These are phyloP conservation scores for Chrysanthemum seticuspe DNA, from an alignment of 129 eudicot species.

Conservation along the genomic window DNA sequence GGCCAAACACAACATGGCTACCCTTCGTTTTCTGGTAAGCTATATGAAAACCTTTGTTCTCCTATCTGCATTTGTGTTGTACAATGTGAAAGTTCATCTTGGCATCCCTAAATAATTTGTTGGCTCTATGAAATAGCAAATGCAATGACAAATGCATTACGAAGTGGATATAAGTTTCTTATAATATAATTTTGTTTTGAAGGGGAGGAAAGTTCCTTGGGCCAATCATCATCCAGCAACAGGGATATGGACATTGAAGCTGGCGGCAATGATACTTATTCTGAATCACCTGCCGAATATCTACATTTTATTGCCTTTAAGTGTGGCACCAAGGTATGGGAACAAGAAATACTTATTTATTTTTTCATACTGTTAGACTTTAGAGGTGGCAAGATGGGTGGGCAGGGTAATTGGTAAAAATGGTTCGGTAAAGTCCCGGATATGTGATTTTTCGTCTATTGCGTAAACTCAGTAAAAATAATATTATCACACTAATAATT, in stretches of 20 bases:
- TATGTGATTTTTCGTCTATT: too few relatives aligned
- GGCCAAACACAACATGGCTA: constrained; percentile 48
- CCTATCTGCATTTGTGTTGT: too few relatives aligned
- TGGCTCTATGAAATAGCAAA: neutral
- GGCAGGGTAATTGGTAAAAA: too few relatives aligned
- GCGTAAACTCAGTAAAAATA: too few relatives aligned
- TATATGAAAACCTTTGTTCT: neutral
- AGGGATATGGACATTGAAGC: constrained; percentile 67
- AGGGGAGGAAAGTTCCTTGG: constrained; percentile 67
- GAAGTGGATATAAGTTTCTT: neutral
- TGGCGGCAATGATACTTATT: constrained; percentile 46
- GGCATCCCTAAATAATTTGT: neutral
- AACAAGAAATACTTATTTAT: constrained; percentile 16
- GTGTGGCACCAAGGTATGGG: constrained; percentile 84
- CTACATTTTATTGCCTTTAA: constrained; percentile 75
- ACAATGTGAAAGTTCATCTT: neutral
- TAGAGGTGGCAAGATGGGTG: neutral
- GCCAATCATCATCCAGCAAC: constrained; percentile 57
- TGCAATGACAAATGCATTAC: neutral
- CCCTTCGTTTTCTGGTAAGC: constrained; percentile 70
- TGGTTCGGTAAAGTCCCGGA: too few relatives aligned
- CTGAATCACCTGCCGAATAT: constrained; percentile 66
- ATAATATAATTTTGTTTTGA: constrained; percentile 22
- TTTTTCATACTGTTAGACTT: neutral
- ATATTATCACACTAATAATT: too few relatives aligned